phyloP scores from a whole-genome alignment of 2,329 filamentous ascomycete species.

The Colletotrichum horii region DNA sequence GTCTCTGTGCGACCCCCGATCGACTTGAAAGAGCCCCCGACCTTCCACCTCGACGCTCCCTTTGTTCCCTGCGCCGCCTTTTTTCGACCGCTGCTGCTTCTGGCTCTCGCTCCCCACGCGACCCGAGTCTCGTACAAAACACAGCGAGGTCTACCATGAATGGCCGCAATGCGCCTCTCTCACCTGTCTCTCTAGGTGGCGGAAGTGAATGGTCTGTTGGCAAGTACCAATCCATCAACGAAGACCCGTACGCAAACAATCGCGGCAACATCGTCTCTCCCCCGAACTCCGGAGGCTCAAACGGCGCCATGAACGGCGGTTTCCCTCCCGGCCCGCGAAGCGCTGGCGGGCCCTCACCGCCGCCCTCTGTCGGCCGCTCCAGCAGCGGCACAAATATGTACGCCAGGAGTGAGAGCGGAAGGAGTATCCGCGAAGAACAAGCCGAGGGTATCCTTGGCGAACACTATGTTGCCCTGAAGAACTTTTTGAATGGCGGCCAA shows the following conservation, averaged over 20 bases:
- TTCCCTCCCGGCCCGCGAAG: slow-evolving; percentile 62
- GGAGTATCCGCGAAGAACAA: slow-evolving; percentile 64
- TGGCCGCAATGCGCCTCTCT: slow-evolving; percentile 76
- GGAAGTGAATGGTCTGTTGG: slow-evolving; percentile 83
- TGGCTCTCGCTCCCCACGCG: slow-evolving; percentile 25
- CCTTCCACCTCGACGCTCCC: slow-evolving; percentile 4
- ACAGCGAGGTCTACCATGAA: slow-evolving; percentile 60
- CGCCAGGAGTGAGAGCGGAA: slow-evolving; percentile 69
- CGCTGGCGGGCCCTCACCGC: slow-evolving; percentile 76
- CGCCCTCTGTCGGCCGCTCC: slow-evolving; percentile 84
- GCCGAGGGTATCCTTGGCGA: slow-evolving; percentile 71
- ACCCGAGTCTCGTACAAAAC: background rate
- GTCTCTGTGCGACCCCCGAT: background rate
- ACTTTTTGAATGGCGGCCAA: slow-evolving; percentile 78
- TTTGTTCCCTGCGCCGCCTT: slow-evolving; percentile 13
- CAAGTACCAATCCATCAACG: slow-evolving; percentile 65
- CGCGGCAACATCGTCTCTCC: slow-evolving; percentile 70
- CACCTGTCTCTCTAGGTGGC: slow-evolving; percentile 82
- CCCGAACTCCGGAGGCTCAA: slow-evolving; percentile 69
- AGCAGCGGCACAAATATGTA: slow-evolving; percentile 80
- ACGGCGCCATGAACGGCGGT: slow-evolving; percentile 62
- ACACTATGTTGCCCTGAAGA: slow-evolving; percentile 82
- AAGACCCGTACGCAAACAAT: slow-evolving; percentile 58
- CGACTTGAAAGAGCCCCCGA: background rate
- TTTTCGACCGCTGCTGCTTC: slow-evolving; percentile 25